These are phyloP conservation scores for Haplosporangium sp. DNA, from an alignment of 371 early-diverging fungal species.

Conservation along the genomic window DNA sequence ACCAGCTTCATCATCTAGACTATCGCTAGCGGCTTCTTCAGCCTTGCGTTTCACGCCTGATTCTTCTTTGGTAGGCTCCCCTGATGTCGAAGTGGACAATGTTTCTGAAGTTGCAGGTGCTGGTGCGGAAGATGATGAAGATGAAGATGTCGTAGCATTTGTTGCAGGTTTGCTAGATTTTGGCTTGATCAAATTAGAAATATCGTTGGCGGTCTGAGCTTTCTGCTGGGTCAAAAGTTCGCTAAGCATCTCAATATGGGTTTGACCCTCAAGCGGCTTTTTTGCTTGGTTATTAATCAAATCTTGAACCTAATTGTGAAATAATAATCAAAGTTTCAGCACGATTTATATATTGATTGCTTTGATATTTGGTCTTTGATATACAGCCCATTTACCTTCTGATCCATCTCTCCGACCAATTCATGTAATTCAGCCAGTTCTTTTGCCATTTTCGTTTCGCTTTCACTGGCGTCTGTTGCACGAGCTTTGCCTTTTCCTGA, in stretches of 20 bases:
- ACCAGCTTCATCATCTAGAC: constrained; percentile 23
- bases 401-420: constrained; percentile 57
- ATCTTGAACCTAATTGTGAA: background rate
- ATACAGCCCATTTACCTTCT: constrained; percentile 43
- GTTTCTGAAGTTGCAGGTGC: background rate
- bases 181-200: constrained; percentile 49
- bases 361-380: background rate
- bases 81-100: constrained; percentile 6
- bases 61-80: constrained; percentile 10
- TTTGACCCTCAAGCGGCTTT: constrained; percentile 26
- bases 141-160: constrained; percentile 5
- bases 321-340: background rate
- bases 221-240: constrained; percentile 27
- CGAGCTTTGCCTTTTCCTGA: constrained; percentile 57
- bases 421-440: constrained; percentile 56
- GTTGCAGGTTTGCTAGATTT: constrained; percentile 22
- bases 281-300: constrained; percentile 26
- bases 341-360: background rate
- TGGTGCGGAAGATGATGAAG: constrained; percentile 13
- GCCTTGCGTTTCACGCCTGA: constrained; percentile 44
- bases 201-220: constrained; percentile 29
- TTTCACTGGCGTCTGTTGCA: constrained; percentile 52
- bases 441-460: constrained; percentile 49
- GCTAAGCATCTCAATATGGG: constrained; percentile 30
- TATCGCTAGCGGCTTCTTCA: constrained; percentile 15